phyloP scores from a whole-genome alignment of 108 stramenopile genomes.

The Ochromonas danica region DNA sequence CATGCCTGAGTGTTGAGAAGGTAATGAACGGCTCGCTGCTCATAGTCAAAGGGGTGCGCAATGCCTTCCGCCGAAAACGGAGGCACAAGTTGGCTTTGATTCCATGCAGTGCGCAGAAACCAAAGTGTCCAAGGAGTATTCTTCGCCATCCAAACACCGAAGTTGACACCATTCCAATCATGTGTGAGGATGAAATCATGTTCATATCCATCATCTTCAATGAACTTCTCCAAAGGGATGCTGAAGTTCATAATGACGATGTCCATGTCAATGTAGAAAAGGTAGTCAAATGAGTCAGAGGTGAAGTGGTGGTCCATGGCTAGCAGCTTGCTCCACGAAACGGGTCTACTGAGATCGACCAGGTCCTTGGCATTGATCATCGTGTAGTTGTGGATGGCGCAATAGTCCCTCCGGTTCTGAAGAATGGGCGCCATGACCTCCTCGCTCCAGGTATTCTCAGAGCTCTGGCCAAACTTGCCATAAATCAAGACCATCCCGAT shows the following conservation, averaged over 20 bases:
- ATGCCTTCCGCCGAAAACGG: conserved; percentile 34
- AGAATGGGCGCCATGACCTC: conserved; percentile 16
- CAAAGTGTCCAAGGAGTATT: conserved; percentile 37
- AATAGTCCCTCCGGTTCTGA: conserved; percentile 45
- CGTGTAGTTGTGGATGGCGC: conserved; percentile 42
- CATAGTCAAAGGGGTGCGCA: conserved; percentile 38
- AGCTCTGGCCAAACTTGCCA: too few species aligned
- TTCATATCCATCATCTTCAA: conserved; percentile 38
- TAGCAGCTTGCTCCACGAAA: conserved; percentile 51
- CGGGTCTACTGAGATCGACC: conserved; percentile 38
- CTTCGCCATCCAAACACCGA: conserved; percentile 46
- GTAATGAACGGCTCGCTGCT: conserved; percentile 54
- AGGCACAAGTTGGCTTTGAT: conserved; percentile 37
- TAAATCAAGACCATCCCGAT: conserved; percentile 4
- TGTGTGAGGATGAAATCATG: conserved; percentile 46
- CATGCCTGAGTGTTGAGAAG: conserved; percentile 46
- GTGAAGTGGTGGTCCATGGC: conserved; percentile 38
- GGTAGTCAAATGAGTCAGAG: conserved; percentile 39
- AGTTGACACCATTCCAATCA: conserved; percentile 53
- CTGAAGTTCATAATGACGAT: conserved; percentile 49
- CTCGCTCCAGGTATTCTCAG: neutral
- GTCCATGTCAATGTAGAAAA: conserved; percentile 51
- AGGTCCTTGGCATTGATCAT: conserved; percentile 31
- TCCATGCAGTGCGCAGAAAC: conserved; percentile 45
- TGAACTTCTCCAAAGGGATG: conserved; percentile 40